Evolutionary conservation across 805 yeast genomes (phyloP), one percentile per base, ranked within the genome.

Genomic region (Cyberlindnera euphorbiiphila): DNA sequence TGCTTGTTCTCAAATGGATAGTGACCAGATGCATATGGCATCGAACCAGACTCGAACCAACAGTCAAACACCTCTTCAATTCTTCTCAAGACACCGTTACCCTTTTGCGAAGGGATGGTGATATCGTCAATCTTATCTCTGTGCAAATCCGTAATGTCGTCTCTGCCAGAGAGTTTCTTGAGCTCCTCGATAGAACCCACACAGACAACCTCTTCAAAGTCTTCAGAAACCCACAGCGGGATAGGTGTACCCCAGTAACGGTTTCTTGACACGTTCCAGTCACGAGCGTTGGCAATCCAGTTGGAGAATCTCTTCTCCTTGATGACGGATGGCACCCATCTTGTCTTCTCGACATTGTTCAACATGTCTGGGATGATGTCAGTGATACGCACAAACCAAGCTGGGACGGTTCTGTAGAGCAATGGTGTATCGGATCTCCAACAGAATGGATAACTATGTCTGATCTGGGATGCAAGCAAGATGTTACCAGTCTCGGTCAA

Each of bases 191-290:
- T 74, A 29, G 97, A 87, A 40, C 97, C 96, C 51, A 93, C 68
- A 71, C 97, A 93, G 28, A 93, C 91, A 49, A 91, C 66, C 69
- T 93, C 99, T 65, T 85, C 83, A 51, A 72, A 78, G 62, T 93
- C 99, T 14, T 89, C 98, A 51, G 89, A 79, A 37, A 78, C 96
- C 99, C 99, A 93, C 59, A 93, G 69, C 46, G 99, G 99, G 53
- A 93, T 80, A 44, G 99, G 99, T 21, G 98, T 93, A 71, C 99
- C 99, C 99, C 99, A 93, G 68, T 93, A 93, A 67, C 99, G 78
- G 72, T 91, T 91, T 76, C 99, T 85, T 18, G 97, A 88, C 47
- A 93, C 76, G 61, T 93, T 93, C 99, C 99, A 93, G 66, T 93
- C 99, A 66, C 99, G 85, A 35, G 99, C 98, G 57, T 89, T 91